Conservation (phyloP, 768 basidiomycete genomes). For the Boletus pseudopeckii region DNA sequence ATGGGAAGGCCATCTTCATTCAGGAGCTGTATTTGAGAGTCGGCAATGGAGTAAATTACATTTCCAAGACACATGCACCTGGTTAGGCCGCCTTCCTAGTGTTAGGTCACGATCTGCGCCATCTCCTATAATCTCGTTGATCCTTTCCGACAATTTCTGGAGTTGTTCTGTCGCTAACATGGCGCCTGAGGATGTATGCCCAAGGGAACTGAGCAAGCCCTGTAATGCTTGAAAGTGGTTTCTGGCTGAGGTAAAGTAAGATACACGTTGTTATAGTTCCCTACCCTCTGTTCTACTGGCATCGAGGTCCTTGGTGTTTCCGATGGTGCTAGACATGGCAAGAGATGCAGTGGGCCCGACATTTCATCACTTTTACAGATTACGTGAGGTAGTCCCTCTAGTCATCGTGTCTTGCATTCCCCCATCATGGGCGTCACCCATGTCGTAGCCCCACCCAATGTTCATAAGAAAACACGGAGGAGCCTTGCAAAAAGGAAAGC, state of each 20-base stretch:
- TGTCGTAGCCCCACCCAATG: conserved; percentile 26
- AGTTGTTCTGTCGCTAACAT: conserved; percentile 48
- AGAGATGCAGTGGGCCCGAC: neutral
- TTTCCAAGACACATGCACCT: conserved; percentile 46
- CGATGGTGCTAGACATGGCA: conserved; percentile 21
- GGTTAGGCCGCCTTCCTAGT: conserved; percentile 52
- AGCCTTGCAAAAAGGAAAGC: conserved; percentile 40
- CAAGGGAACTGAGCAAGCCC: conserved; percentile 38
- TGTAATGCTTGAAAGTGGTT: conserved; percentile 34
- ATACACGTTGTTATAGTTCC: conserved; percentile 12
- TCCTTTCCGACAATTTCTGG: conserved; percentile 53
- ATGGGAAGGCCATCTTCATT: conserved; percentile 81
- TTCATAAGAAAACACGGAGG: conserved; percentile 44
- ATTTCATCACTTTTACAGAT: neutral
- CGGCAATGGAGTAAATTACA: conserved; percentile 21
- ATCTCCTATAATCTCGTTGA: conserved; percentile 49
- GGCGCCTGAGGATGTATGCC: conserved; percentile 16
- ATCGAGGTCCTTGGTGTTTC: conserved; percentile 25
- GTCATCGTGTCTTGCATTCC: conserved; percentile 6
- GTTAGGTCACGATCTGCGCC: conserved; percentile 38
- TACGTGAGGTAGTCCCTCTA: conserved; percentile 17
- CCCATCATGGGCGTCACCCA: conserved; percentile 43
- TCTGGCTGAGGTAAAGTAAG: conserved; percentile 6
- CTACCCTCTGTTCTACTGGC: conserved; percentile 37
- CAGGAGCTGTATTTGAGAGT: conserved; percentile 44